Evolutionary conservation across 495 filamentous ascomycete species (phyloP), one percentile per base, ranked within the genome.

Genomic region (Patellaria atrata): DNA sequence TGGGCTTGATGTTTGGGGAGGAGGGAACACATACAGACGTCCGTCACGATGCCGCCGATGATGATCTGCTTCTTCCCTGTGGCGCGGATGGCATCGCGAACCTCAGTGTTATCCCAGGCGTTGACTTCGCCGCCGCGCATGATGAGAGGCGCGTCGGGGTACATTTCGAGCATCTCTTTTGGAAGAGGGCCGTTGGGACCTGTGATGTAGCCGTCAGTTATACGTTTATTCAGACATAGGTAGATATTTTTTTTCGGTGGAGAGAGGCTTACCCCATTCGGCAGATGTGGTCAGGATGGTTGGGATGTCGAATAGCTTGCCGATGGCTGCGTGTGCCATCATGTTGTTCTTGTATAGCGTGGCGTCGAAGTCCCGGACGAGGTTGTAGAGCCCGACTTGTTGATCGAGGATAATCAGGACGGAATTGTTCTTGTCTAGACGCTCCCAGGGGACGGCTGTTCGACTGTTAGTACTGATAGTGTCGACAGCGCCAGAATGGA

Each of bases 41-140:
- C 79, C 0, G 79, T 84, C 0, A 71, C 68, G 37, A 86, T 82
- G 9, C 80, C 80, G 10, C 58, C 77, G 1, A 86, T 42, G 50
- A 86, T 79, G 39, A 84, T 58, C 50, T 86, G 79, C 25, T 64
- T 75, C 53, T 70, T 75, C 33, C 70, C 70, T 1, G 73, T 67
- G 2, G 75, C 74, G 23, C 55, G 51, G 31, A 86, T 67, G 12
- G 80, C 79, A 3, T 58, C 60, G 6, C 70, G 65, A 63, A 85
- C 82, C 0, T 80, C 73, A 2, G 61, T 32, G 45, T 82, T 82
- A 50, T 86, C 80, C 79, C 79, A 85, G 3, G 80, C 80, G 43
- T 85, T 65, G 43, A 84, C 79, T 46, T 85, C 79, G 22, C 80
- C 80, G 35, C 78, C 62, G 22, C 80, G 72, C 39, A 59, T 62